Evolutionary conservation across 768 basidiomycete genomes (phyloP).

Genomic region (Suillus weaverae): DNA sequence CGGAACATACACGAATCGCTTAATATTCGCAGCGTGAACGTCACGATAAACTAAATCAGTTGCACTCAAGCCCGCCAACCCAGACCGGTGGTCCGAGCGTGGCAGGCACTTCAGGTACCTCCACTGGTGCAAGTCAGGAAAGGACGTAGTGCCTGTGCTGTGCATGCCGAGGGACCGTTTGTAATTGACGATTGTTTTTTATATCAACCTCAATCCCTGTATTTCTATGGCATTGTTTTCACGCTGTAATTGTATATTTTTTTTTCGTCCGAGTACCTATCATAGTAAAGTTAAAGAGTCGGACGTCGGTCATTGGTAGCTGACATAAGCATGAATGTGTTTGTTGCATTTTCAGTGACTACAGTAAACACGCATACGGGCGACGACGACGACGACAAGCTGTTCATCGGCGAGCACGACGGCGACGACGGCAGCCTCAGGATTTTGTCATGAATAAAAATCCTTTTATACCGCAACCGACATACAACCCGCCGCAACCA

Average conservation of each 20-base stretch:
- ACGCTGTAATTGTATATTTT: not conserved
- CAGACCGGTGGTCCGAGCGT: not conserved
- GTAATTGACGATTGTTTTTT: not conserved
- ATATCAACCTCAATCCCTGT: not conserved
- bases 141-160: not conserved
- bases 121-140: conserved; percentile 4
- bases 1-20: not conserved
- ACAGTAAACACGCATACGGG: not conserved
- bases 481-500: conserved; percentile 70
- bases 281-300: no score
- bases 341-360: conserved; percentile 3
- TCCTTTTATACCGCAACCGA: conserved; percentile 71
- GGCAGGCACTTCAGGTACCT: not conserved
- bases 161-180: not conserved
- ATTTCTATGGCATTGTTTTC: not conserved
- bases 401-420: conserved; percentile 13
- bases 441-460: conserved; percentile 74
- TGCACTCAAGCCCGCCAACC: conserved; percentile 7
- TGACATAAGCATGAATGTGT: conserved; percentile 4
- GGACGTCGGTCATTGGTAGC: not conserved
- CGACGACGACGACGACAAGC: conserved; percentile 23
- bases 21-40: conserved; percentile 20
- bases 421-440: conserved; percentile 1
- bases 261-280: not conserved
- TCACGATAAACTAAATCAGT: conserved; percentile 14